These are phyloP conservation scores for Ormosia emarginata DNA, from an alignment of 306 rosid species.

Conservation along the genomic window DNA sequence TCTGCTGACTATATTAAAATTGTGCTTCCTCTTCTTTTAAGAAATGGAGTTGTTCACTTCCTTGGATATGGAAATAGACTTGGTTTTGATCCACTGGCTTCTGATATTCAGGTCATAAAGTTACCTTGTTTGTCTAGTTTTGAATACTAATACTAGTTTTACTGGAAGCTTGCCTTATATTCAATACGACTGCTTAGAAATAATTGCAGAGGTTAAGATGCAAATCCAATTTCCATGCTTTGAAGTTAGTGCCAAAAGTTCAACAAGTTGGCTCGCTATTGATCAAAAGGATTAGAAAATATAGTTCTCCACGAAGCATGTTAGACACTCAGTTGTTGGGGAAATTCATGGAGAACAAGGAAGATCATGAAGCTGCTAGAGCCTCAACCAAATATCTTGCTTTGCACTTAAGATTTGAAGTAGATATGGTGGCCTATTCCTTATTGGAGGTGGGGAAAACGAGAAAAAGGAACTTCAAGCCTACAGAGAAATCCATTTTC, in stretches of 20 bases:
- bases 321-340: constrained; percentile 79
- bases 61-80: constrained; percentile 92
- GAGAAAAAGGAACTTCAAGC: constrained; percentile 80
- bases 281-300: constrained; percentile 68
- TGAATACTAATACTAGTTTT: constrained; percentile 8
- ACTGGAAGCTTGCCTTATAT: neutral
- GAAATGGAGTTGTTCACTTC: constrained; percentile 72
- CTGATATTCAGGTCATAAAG: constrained; percentile 68
- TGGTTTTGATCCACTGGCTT: constrained; percentile 84
- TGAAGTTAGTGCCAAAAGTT: constrained; percentile 70
- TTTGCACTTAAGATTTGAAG: constrained; percentile 88
- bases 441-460: constrained; percentile 77
- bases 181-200: neutral
- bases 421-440: constrained; percentile 95
- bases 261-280: constrained; percentile 69
- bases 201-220: constrained; percentile 78
- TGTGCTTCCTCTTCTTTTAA: constrained; percentile 67
- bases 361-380: constrained; percentile 28
- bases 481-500: constrained; percentile 84
- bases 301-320: constrained; percentile 41
- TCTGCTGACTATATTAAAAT: constrained; percentile 59
- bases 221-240: constrained; percentile 92
- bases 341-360: constrained; percentile 47
- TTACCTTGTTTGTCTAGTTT: neutral
- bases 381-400: constrained; percentile 71